Base-by-base conservation (phyloP, 2,329 filamentous ascomycete species). In the Aspergillus transmontanensis region DNA sequence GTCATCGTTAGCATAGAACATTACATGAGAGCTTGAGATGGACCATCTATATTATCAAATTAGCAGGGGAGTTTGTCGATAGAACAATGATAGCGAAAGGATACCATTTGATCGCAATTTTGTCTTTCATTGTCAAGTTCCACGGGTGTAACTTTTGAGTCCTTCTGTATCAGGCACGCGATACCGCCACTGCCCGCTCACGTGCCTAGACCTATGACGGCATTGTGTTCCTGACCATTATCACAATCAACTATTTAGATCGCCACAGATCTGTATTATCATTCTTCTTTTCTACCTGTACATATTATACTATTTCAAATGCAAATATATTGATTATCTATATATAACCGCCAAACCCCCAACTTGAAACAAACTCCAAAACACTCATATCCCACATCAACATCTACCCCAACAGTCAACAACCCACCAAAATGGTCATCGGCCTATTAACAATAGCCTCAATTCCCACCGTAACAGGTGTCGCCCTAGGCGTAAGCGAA, bases 391-490 rank as follows among this genome's bases (percentile, higher is more conserved):
- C 23, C 9, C 3, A 19, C 7, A 50, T 28, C 46, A 26, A 50
- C 16, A 46, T 21, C 34, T 36, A 23, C 26, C 9, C 32, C 32
- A 53, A 28, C 14, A 30, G 11, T n/a, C 50, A 53, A 48, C 45
- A 64, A 46, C 53, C 14, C 70, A 64, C 45, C 69, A 70, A 56
- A 60, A 79, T 80, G 77, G 78, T 81, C 59, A 74, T 82, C 63
- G 78, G 80, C 26, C 70, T 81, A 23, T 62, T 81, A 51, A 64
- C 75, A 46, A 64, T 81, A 57, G 69, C 76, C 19, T 66, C 79
- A 23, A 81, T 81, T 63, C 82, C 82, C 43, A 81, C 81, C 6
- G 80, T 82, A 46, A 82, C 81, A 11, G 82, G 82, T 46, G 77
- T 80, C 19, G 75, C 80, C 11, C 77, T 83, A 65, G 82, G 77